phyloP scores from a whole-genome alignment of 306 rosid genomes.

The Delonix regia region DNA sequence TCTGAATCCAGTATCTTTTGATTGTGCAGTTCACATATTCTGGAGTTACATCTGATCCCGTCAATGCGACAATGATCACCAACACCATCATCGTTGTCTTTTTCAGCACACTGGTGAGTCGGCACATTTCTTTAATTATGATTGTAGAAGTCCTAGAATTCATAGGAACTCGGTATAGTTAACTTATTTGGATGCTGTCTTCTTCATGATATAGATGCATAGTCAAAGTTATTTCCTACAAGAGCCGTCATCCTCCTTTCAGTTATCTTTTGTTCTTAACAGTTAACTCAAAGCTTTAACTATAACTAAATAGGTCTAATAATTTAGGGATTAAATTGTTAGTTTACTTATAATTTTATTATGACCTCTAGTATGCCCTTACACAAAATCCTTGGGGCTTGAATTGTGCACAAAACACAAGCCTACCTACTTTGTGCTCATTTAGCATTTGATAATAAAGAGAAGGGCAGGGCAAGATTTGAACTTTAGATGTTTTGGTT shows the following conservation, averaged over 20 bases:
- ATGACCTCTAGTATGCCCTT: neutral
- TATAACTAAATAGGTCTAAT: neutral
- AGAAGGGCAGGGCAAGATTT: neutral
- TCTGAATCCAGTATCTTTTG: constrained; percentile 25
- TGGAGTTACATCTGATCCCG: constrained; percentile 79
- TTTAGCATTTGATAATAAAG: neutral
- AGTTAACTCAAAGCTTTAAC: neutral
- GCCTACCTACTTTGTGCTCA: neutral
- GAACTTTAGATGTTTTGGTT: neutral
- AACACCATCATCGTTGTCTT: constrained; percentile 82
- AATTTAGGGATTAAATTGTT: neutral
- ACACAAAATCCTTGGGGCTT: neutral
- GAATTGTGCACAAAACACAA: neutral
- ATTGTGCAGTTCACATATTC: constrained; percentile 73
- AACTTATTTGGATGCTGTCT: constrained; percentile 4
- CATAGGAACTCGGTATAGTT: neutral
- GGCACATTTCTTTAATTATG: neutral
- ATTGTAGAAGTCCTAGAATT: neutral
- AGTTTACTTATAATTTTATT: neutral
- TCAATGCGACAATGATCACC: constrained; percentile 78
- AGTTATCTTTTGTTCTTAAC: neutral
- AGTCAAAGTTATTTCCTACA: neutral
- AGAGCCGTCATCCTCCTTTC: neutral
- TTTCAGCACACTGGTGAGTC: constrained; percentile 80
- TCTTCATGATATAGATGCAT: neutral